A percentile compares a stretch with the other conserved stretches of the same genome.
Evolutionary conservation across 352 stramenopile genomes (phyloP).

Genomic region (Pythium chondricola): DNA sequence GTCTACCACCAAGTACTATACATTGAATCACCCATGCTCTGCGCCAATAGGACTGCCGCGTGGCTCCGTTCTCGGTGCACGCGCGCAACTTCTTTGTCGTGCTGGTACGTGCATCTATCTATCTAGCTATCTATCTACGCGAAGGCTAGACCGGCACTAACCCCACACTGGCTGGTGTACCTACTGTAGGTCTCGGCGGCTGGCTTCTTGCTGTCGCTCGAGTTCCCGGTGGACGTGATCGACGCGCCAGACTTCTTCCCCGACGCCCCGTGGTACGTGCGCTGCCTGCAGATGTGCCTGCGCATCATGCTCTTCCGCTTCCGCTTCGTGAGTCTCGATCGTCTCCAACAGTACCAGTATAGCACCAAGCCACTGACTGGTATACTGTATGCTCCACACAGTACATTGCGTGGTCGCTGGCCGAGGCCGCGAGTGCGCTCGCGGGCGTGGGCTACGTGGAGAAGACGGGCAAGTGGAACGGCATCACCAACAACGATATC

Average conservation of each 20-base stretch:
- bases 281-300: conserved; percentile 69
- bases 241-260: conserved; percentile 71
- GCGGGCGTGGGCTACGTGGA: conserved; percentile 77
- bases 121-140: background rate
- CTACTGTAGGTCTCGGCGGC: conserved; percentile 43
- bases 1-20: background rate
- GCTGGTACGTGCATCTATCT: conserved; percentile 29
- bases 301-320: conserved; percentile 78
- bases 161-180: too few species aligned
- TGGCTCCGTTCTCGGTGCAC: conserved; percentile 59
- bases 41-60: conserved; percentile 34
- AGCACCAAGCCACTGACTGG: background rate
- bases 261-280: conserved; percentile 44
- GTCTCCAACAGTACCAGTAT: background rate
- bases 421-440: conserved; percentile 60
- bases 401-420: conserved; percentile 86
- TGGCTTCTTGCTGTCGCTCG: conserved; percentile 66
- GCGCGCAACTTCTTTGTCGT: conserved; percentile 71
- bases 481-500: conserved; percentile 84
- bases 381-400: conserved; percentile 36
- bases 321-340: conserved; percentile 53
- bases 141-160: too few species aligned
- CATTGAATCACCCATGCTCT: background rate
- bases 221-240: conserved; percentile 75
- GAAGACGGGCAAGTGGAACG: conserved; percentile 77